A percentile compares a stretch with the other conserved stretches of the same genome.
phyloP scores from a whole-genome alignment of 108 stramenopile genomes.

The Conticribra guillardii region DNA sequence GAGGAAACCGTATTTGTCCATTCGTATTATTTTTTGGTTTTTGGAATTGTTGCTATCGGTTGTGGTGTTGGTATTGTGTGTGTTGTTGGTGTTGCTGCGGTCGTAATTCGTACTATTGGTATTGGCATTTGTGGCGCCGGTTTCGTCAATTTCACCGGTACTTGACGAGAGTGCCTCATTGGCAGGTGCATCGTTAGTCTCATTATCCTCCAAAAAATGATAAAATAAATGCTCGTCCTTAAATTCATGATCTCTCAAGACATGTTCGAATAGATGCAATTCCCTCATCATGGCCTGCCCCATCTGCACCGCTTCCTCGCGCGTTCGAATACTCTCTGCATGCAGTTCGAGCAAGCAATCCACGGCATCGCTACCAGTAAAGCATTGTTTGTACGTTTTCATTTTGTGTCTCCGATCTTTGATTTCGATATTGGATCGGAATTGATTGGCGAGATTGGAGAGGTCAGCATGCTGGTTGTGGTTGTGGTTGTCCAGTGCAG shows the following conservation, averaged over 20 bases:
- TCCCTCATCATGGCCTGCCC: slow-evolving; percentile 32
- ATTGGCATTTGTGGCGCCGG: too few relatives aligned
- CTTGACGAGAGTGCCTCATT: not conserved
- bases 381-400: slow-evolving; percentile 60
- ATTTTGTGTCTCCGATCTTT: slow-evolving; percentile 50
- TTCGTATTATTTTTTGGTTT: slow-evolving; percentile 1
- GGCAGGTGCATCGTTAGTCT: not conserved
- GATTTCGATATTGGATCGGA: slow-evolving; percentile 39
- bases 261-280: slow-evolving; percentile 40
- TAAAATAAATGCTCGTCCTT: slow-evolving; percentile 63
- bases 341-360: slow-evolving; percentile 57
- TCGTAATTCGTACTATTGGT: not conserved
- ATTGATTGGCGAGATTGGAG: slow-evolving; percentile 25
- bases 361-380: slow-evolving; percentile 69
- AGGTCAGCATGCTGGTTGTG: not conserved
- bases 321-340: slow-evolving; percentile 47
- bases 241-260: slow-evolving; percentile 62
- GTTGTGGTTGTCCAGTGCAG: too few relatives aligned
- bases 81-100: not conserved
- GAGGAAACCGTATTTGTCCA: slow-evolving; percentile 42
- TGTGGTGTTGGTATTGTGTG: not conserved
- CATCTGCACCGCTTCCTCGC: slow-evolving; percentile 63
- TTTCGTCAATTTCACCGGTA: not conserved
- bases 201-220: slow-evolving; percentile 46
- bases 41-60: not conserved